Evolutionary conservation across 495 filamentous ascomycete genomes (phyloP), one percentile per base, ranked within the genome.

Genomic region (Penicillium samsonianum): DNA sequence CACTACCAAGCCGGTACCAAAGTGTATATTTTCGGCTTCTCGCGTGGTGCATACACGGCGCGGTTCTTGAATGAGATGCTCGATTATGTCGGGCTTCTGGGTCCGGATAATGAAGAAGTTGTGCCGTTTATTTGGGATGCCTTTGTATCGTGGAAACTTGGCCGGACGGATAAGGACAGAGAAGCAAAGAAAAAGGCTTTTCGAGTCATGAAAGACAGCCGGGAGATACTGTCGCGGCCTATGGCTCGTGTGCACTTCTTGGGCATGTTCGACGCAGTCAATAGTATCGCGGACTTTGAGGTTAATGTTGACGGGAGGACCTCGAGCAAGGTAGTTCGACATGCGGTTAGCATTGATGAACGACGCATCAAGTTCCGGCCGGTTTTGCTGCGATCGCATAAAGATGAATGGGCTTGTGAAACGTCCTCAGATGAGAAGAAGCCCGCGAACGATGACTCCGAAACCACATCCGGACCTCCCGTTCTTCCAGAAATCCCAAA

Each of bases 41-140:
- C 83, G 3, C 82, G 90, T 6, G 90, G 90, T 9, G 86, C 89
- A 12, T 95, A 92, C 63, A 89, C 88, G 9, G 90, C 90, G 5
- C 83, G 90, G 19, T 92, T 92, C 62, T 76, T 93, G 1, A 84
- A 89, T 2, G 89, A 93, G 63, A 93, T 93, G 90, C 76, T 94
- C 16, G 87, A 91, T 62, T 84, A 89, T 55, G 82, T 92, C 42
- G 90, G 90, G 2, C 75, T 92, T 3, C 76, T 92, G 0, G 86
- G 82, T 7, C 79, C 82, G 53, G 90, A 90, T 8, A 94, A 93
- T 60, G 90, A 94, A 63, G 90, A 92, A 59, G 87, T 92, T 86
- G 78, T 89, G 10, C 73, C 75, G 1, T 92, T 92, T 50, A 88
- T 87, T 2, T 92, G 90, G 89, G 90, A 89, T 64, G 85, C 88